phyloP scores from a whole-genome alignment of 192 early-diverging fungal genomes.

The Rhizophagus prolifer region DNA sequence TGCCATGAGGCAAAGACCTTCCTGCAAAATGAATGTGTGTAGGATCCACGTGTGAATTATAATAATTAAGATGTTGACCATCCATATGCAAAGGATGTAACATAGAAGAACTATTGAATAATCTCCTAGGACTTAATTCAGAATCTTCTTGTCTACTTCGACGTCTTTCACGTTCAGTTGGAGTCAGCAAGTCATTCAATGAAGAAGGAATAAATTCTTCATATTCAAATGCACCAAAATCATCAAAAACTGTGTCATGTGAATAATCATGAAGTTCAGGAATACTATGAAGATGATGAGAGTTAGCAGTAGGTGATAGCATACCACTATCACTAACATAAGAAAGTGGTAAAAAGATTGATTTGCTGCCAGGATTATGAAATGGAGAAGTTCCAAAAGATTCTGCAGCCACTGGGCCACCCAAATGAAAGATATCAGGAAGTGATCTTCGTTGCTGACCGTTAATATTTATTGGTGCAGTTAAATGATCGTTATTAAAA shows the following conservation, averaged over 20 bases:
- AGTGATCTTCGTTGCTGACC: slow-evolving; percentile 37
- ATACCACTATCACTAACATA: slow-evolving; percentile 33
- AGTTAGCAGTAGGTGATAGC: slow-evolving; percentile 29
- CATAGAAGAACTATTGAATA: slow-evolving; percentile 1
- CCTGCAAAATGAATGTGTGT: slow-evolving; percentile 28
- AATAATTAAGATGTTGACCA: neutral
- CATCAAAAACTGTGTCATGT: slow-evolving; percentile 9
- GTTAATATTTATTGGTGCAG: slow-evolving; percentile 41
- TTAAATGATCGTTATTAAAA: slow-evolving; percentile 36
- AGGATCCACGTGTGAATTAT: slow-evolving; percentile 19
- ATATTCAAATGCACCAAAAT: slow-evolving; percentile 25
- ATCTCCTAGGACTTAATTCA: slow-evolving; percentile 11
- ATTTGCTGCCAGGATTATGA: slow-evolving; percentile 36
- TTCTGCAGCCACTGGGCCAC: neutral
- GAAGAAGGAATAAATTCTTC: slow-evolving; percentile 53
- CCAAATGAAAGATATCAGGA: slow-evolving; percentile 42
- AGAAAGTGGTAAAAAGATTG: slow-evolving; percentile 38
- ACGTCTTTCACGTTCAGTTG: slow-evolving; percentile 44
- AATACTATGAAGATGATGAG: slow-evolving; percentile 41
- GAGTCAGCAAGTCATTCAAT: slow-evolving; percentile 53
- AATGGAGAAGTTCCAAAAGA: slow-evolving; percentile 36
- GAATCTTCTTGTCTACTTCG: slow-evolving; percentile 43
- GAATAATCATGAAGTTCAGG: slow-evolving; percentile 36
- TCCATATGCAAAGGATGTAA: slow-evolving; percentile 18
- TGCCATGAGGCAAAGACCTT: slow-evolving; percentile 18